These are phyloP conservation scores for Metschnikowia baotianmanensis DNA, from an alignment of 805 yeast genomes.

Conservation along the genomic window DNA sequence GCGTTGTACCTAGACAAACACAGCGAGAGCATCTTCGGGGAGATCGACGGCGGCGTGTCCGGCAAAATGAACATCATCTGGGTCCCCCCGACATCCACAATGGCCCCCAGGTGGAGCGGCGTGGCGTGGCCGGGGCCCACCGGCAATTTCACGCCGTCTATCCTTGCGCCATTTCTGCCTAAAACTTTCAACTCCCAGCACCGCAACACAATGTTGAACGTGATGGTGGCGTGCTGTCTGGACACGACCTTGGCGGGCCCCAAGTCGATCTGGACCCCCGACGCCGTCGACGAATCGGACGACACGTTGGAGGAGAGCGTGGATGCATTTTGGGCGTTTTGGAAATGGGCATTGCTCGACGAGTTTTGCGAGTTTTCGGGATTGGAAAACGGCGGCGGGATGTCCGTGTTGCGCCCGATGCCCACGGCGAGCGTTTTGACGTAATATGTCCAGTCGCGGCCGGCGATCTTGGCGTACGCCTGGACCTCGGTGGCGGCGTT, in stretches of 20 bases:
- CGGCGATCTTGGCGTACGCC: conserved; percentile 96
- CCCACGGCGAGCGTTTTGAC: conserved; percentile 73
- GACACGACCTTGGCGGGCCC: conserved; percentile 98
- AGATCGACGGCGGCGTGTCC: conserved; percentile 73
- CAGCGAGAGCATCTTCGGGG: conserved; percentile 44
- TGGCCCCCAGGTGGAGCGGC: conserved; percentile 78
- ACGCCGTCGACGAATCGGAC: too few relatives aligned
- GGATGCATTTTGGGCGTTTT: too few relatives aligned
- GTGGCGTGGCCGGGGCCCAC: conserved; percentile 50
- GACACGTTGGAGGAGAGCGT: too few relatives aligned
- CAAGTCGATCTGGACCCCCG: conserved; percentile 74
- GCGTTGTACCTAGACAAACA: conserved; percentile 34
- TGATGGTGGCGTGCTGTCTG: conserved; percentile 82
- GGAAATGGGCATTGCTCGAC: too few relatives aligned
- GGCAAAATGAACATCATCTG: conserved; percentile 99
- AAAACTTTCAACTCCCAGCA: conserved; percentile 81
- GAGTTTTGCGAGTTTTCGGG: too few relatives aligned
- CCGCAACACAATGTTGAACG: conserved; percentile 69
- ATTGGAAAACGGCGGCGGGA: not conserved
- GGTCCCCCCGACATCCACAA: conserved; percentile 92
- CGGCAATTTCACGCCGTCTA: conserved; percentile 65
- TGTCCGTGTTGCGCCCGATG: conserved; percentile 81
- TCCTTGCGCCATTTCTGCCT: conserved; percentile 93
- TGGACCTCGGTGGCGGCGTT: conserved; percentile 77
- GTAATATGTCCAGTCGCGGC: conserved; percentile 89